phyloP scores from a whole-genome alignment of 768 basidiomycete genomes.

The Lactarius pseudohatsudake region DNA sequence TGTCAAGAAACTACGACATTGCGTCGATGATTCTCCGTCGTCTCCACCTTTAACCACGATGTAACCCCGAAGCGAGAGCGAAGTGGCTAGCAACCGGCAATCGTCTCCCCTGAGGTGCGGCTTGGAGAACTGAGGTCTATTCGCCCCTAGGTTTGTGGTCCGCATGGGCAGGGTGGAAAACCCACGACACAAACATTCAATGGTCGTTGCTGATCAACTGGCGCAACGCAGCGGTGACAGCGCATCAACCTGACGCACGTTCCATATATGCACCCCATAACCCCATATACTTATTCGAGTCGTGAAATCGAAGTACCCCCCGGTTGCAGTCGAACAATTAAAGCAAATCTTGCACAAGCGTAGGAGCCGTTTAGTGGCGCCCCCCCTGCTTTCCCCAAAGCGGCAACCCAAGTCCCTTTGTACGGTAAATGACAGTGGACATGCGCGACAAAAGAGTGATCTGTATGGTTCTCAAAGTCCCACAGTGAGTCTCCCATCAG shows the following conservation, averaged over 20 bases:
- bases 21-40: constrained; percentile 28
- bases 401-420: not conserved
- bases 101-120: constrained; percentile 4
- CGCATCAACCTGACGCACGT: constrained; percentile 5
- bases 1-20: constrained; percentile 22
- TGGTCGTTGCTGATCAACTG: not conserved
- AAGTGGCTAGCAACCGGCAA: constrained; percentile 17
- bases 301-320: not conserved
- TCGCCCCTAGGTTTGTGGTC: not conserved
- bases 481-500: not conserved
- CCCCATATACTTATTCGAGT: not conserved
- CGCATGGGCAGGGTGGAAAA: not conserved
- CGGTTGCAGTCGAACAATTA: constrained; percentile 1
- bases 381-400: not conserved
- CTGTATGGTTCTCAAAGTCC: not conserved
- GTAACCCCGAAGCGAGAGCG: constrained; percentile 6
- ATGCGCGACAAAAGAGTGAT: constrained; percentile 6
- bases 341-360: not conserved
- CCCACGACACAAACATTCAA: not conserved
- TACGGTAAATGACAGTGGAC: not conserved
- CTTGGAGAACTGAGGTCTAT: not conserved
- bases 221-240: constrained; percentile 1
- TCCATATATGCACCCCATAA: not conserved
- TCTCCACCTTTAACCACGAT: constrained; percentile 2
- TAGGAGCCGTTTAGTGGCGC: not conserved